These are phyloP conservation scores for Diaporthe sp. DNA, from an alignment of 2,329 filamentous ascomycete species.

Conservation along the genomic window DNA sequence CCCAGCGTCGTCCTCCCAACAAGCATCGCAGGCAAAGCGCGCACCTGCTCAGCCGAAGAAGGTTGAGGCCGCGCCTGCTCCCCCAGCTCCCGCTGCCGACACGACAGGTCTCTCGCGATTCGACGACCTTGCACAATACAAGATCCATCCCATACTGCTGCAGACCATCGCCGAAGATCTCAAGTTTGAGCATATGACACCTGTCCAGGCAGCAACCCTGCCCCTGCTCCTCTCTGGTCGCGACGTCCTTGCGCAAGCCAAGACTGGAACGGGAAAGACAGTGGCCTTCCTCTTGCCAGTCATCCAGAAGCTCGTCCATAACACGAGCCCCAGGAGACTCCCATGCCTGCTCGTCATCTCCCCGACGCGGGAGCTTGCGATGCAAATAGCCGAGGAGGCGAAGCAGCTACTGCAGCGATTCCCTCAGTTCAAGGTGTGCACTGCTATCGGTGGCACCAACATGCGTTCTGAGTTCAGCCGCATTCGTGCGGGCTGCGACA, in stretches of 20 bases:
- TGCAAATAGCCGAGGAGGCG: constrained; percentile 80
- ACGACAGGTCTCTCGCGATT: constrained; percentile 51
- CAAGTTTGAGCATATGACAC: constrained; percentile 66
- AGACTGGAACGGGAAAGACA: constrained; percentile 90
- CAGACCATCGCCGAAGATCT: constrained; percentile 63
- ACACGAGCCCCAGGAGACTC: constrained; percentile 55
- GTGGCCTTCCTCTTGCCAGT: constrained; percentile 86
- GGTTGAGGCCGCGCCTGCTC: neutral
- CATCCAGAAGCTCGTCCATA: constrained; percentile 79
- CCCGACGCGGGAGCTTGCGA: constrained; percentile 78
- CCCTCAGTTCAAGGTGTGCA: constrained; percentile 80
- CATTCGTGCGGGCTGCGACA: constrained; percentile 80
- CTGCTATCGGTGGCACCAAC: constrained; percentile 86
- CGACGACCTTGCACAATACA: constrained; percentile 56
- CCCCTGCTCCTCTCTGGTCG: constrained; percentile 60
- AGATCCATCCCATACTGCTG: constrained; percentile 62
- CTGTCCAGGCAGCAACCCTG: constrained; percentile 67
- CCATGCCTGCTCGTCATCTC: constrained; percentile 74
- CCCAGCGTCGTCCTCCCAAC: neutral
- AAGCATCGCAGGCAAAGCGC: neutral
- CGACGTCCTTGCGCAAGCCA: constrained; percentile 81
- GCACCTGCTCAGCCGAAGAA: neutral
- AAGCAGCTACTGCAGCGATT: constrained; percentile 78
- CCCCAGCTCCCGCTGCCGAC: neutral
- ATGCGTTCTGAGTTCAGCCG: constrained; percentile 79